A percentile compares a stretch with the other conserved stretches of the same genome.
Evolutionary conservation across 2,329 filamentous ascomycete genomes (phyloP).

Genomic region (Monilinia aucupariae): DNA sequence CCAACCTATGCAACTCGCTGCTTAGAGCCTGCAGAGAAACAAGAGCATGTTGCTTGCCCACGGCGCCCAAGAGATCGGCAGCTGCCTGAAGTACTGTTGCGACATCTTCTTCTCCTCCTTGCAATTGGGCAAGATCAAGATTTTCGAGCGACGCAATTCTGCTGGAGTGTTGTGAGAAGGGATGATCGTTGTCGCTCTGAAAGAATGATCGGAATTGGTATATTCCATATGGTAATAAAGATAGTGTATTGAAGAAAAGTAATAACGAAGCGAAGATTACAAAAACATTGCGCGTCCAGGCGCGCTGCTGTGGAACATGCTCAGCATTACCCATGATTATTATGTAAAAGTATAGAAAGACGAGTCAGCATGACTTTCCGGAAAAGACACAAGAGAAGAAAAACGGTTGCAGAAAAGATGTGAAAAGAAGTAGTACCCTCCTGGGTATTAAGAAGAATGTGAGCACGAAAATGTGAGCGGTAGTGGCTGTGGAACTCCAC

Average conservation of each 20-base stretch:
- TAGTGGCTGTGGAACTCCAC: neutral
- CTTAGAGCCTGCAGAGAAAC: slow-evolving; percentile 8
- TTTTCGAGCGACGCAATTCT: neutral
- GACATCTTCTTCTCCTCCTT: neutral
- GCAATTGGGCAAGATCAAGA: neutral
- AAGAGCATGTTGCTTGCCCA: slow-evolving; percentile 6
- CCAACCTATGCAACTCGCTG: slow-evolving; percentile 13
- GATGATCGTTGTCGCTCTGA: neutral
- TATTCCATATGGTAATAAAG: slow-evolving; percentile 11
- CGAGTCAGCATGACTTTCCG: slow-evolving; percentile 1
- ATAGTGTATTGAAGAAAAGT: slow-evolving; percentile 13
- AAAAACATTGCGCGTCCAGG: slow-evolving; percentile 14
- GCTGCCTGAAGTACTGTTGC: neutral
- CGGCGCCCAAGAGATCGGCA: slow-evolving; percentile 5
- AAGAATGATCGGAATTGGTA: slow-evolving; percentile 3
- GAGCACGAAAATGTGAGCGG: neutral
- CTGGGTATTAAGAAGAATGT: neutral
- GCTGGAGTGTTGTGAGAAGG: neutral
- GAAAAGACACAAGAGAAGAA: neutral
- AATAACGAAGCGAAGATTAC: slow-evolving; percentile 11
- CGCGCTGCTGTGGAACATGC: slow-evolving; percentile 10
- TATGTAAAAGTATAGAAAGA: neutral
- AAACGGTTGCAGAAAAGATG: neutral
- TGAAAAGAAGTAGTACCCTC: neutral
- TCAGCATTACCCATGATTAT: slow-evolving; percentile 15